Base-by-base conservation (phyloP, 192 early-diverging fungal species). In the Coemansia sp. region DNA sequence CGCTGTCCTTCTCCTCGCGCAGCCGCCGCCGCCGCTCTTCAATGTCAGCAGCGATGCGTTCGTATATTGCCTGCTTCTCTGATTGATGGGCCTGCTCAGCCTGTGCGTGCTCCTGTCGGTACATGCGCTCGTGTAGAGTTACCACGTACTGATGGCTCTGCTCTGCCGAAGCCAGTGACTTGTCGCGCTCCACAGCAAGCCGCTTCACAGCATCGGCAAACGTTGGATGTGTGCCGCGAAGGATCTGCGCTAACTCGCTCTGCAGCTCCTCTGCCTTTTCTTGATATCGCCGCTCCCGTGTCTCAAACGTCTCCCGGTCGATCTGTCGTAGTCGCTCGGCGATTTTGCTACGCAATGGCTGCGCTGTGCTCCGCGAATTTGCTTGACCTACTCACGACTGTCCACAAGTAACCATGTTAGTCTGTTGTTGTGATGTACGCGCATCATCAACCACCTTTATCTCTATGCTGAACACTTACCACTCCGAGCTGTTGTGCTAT, bases 1-100 rank as follows among this genome's bases (percentile, higher is more conserved):
- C 76, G 67, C 86, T 90, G 57, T 94, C 94, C 64, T 89, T 89
- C 51, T 96, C 94, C 52, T 96, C 94, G 21, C 84, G 84, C 41
- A 94, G 69, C 48, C 89, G 89, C 31, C 84, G 74, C 60, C 89
- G 88, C 48, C 88, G 87, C 24, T 88, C 89, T 60, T 96, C 94
- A 28, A 96, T 84, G 18, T 83, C 85, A 21, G 80, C 77, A 56
- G 92, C 81, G 68, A 96, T 86, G 69, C 86, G 87, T 27, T 93
- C 91, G 44, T 86, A 79, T 18, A 94, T 60, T 4, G 82, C 84
- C 58, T 92, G 87, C 69, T 84, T 84, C 49, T 92, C 90, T 21
- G 60, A 67, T 82, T 85, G 81, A 68, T 89, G 92, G 30, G 89
- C 89, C 60, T 85, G 74, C 56, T 91, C 85, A 2, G 87, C 83